Percentiles rank a stretch among this genome's conserved stretches.
phyloP scores from a whole-genome alignment of 768 basidiomycete genomes.

The Pholiota conissans region DNA sequence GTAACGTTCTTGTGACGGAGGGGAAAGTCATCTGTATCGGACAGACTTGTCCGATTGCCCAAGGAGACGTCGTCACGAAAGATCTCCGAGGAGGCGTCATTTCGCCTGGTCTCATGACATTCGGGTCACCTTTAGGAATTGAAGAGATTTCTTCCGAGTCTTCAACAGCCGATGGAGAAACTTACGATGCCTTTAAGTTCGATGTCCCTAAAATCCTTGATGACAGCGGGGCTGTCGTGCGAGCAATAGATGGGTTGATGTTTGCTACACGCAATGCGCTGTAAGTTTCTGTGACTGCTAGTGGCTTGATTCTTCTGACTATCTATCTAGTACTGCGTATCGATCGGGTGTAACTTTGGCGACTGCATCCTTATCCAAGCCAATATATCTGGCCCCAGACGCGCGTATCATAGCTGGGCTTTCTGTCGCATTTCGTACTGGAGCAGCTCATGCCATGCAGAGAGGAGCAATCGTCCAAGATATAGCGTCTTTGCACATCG shows the following conservation, averaged over 20 bases:
- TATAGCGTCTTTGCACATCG: constrained; percentile 63
- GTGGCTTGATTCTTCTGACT: neutral
- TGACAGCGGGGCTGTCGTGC: constrained; percentile 51
- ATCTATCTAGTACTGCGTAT: constrained; percentile 52
- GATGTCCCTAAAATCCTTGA: constrained; percentile 47
- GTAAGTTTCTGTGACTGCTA: constrained; percentile 40
- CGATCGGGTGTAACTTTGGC: constrained; percentile 66
- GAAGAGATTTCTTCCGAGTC: constrained; percentile 74
- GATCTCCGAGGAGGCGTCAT: constrained; percentile 72
- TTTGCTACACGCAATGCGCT: constrained; percentile 74
- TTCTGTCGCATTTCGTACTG: constrained; percentile 62
- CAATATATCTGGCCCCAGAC: constrained; percentile 36
- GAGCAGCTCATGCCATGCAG: constrained; percentile 57
- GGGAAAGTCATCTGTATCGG: constrained; percentile 58
- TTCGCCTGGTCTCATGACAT: constrained; percentile 63
- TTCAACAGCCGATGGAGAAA: constrained; percentile 63
- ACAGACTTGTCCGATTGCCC: constrained; percentile 26
- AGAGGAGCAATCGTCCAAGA: constrained; percentile 60
- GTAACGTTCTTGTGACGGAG: constrained; percentile 42
- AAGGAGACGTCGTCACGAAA: constrained; percentile 32
- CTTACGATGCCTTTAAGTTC: constrained; percentile 53
- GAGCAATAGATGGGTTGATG: constrained; percentile 69
- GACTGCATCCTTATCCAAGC: constrained; percentile 48
- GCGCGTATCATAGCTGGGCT: constrained; percentile 57
- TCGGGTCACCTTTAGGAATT: constrained; percentile 72